Evolutionary conservation across 306 rosid genomes (phyloP).

Genomic region (Parietaria judaica): DNA sequence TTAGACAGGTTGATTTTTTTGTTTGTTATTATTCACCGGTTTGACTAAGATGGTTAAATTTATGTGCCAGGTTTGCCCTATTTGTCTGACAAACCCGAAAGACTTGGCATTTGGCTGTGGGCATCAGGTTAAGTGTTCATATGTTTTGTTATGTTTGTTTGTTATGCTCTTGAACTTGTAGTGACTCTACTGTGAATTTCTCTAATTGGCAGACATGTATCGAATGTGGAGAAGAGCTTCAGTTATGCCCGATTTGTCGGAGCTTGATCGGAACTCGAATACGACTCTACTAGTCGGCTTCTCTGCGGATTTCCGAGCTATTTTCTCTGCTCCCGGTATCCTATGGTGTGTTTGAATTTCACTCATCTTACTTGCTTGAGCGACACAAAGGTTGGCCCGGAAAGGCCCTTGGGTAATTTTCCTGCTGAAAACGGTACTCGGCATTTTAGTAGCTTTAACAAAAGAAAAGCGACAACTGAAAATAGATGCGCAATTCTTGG

Average conservation of each 20-base stretch:
- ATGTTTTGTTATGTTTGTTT: conserved; percentile 4
- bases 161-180: conserved; percentile 8
- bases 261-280: conserved; percentile 53
- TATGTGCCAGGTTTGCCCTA: conserved; percentile 56
- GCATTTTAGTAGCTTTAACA: too few relatives aligned
- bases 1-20: conserved; percentile 4
- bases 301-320: background rate
- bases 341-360: background rate
- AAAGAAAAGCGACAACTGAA: too few relatives aligned
- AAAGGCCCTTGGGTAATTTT: too few relatives aligned
- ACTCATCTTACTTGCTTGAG: background rate
- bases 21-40: too few relatives aligned
- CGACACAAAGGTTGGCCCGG: background rate
- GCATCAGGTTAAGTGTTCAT: conserved; percentile 62
- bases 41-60: conserved; percentile 4
- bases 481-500: conserved; percentile 1
- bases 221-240: conserved; percentile 60
- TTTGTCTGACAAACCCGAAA: conserved; percentile 58
- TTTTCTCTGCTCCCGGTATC: background rate
- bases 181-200: background rate
- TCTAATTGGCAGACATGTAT: conserved; percentile 61
- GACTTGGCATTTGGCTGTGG: conserved; percentile 90
- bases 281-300: conserved; percentile 43
- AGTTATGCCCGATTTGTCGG: conserved; percentile 75
- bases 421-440: too few relatives aligned